phyloP scores from a whole-genome alignment of 164 flowering plant species.

The Euptelea pleiosperma region DNA sequence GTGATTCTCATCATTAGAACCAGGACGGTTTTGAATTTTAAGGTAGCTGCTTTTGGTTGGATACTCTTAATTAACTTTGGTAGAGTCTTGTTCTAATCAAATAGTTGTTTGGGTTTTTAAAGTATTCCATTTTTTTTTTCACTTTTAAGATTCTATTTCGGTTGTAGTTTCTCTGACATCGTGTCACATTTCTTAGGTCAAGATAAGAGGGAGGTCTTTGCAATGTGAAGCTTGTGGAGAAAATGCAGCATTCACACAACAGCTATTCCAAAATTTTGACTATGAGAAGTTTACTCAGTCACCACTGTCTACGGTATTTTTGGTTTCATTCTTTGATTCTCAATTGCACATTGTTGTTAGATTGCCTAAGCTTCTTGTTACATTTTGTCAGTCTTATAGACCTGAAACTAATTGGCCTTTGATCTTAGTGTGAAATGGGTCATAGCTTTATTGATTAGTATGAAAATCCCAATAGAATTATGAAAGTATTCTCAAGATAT shows the following conservation, averaged over 20 bases:
- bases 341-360: not conserved
- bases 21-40: not conserved
- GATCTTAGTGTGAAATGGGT: too few relatives aligned
- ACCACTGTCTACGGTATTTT: slow-evolving; percentile 58
- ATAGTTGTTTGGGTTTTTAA: not conserved
- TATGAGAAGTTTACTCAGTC: slow-evolving; percentile 83
- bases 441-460: too few relatives aligned
- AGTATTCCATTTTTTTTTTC: not conserved
- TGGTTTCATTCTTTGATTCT: not conserved
- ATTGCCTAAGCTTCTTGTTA: too few relatives aligned
- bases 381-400: too few relatives aligned
- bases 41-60: not conserved
- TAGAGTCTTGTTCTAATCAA: not conserved
- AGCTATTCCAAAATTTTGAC: slow-evolving; percentile 65
- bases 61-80: too few relatives aligned
- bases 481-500: too few relatives aligned
- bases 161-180: not conserved
- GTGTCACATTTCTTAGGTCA: slow-evolving; percentile 49
- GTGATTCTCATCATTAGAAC: too few relatives aligned
- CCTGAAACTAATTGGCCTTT: too few relatives aligned
- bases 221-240: slow-evolving; percentile 88
- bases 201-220: slow-evolving; percentile 72
- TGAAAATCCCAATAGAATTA: too few relatives aligned
- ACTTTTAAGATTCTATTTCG: not conserved
- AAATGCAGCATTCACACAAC: slow-evolving; percentile 38